Conservation (phyloP, 2,329 filamentous ascomycete species). For the Blastomyces silverae region DNA sequence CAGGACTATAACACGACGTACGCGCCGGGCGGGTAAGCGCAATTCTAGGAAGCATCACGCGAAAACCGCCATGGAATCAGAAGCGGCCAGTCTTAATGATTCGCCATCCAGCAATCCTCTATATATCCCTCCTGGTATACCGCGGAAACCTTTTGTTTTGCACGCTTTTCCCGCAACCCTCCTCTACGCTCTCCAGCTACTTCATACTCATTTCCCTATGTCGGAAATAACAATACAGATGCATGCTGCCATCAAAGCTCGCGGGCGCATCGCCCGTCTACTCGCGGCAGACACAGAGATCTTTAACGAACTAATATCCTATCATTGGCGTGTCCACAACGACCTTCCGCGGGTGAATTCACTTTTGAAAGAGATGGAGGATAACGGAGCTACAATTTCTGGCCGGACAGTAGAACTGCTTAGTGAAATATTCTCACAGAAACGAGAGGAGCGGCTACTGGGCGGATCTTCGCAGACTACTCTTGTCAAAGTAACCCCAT, state of each 20-base stretch:
- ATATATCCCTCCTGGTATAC: conserved; percentile 31
- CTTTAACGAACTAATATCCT: conserved; percentile 41
- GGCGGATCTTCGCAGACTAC: neutral
- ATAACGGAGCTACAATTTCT: conserved; percentile 37
- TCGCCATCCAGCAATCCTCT: conserved; percentile 19
- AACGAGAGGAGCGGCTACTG: conserved; percentile 22
- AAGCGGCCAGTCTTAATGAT: neutral
- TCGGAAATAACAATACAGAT: conserved; percentile 39
- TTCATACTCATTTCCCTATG: conserved; percentile 37
- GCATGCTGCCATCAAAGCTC: conserved; percentile 36
- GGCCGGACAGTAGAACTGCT: conserved; percentile 31
- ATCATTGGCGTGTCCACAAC: conserved; percentile 39
- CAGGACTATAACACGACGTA: neutral
- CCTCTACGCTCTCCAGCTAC: conserved; percentile 37
- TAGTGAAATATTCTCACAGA: conserved; percentile 28
- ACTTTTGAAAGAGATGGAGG: conserved; percentile 41
- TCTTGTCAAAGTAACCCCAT: neutral
- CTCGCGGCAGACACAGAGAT: conserved; percentile 38
- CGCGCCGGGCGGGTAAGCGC: no score
- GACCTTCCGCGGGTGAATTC: conserved; percentile 37
- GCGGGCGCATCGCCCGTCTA: conserved; percentile 39
- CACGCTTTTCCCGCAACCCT: conserved; percentile 40
- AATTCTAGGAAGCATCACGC: neutral
- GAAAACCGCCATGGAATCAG: neutral
- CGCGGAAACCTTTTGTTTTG: conserved; percentile 30